Evolutionary conservation across 257 asterid genomes (phyloP), one percentile per base, ranked within the genome.

Genomic region (Salvia splendens): DNA sequence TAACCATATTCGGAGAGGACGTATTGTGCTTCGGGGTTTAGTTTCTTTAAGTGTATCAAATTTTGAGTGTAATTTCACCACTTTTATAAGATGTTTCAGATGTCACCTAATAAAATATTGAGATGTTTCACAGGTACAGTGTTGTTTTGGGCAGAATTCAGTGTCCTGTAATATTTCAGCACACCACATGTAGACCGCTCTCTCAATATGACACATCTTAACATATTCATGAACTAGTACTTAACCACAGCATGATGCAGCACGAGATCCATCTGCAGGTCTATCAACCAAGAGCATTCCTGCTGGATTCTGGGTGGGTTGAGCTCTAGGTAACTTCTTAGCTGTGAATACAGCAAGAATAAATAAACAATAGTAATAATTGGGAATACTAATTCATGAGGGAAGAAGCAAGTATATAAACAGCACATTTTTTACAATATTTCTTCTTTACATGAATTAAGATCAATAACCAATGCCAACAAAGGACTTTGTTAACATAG

Each of bases 221-320:
- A 24, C 2, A 24, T 1, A 2, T 24, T 24, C 30, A 24, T 24
- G 1, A 24, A 24, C 30, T 24, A 24, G 30, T 24, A 24, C 30
- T 66, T 76, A 86, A 57, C 85, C 54, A 79, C 94, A 88, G 72
- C 96, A 88, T 5, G 89, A 72, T 64, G 84, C 72, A 50, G 87
- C 49, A 70, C 75, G 84, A 30, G 93, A 73, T 60, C 83, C 89
- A 74, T 83, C 87, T 40, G 82, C 83, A 48, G 89, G 89, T 76
- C 93, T 85, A 70, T 87, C 91, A 5, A 76, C 91, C 45, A 87
- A 84, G 69, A 85, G 87, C 96, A 89, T 85, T 64, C 95, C 96
- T 5, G 95, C 74, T 24, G 89, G 82, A 71, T 79, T 89, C 76
- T 79, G 89, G 65, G 86, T 55, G 42, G 95, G 78, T 72, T 85